Evolutionary conservation across 1,284 basidiomycete species (phyloP).

Genomic region (Fomitopsis pinicola): DNA sequence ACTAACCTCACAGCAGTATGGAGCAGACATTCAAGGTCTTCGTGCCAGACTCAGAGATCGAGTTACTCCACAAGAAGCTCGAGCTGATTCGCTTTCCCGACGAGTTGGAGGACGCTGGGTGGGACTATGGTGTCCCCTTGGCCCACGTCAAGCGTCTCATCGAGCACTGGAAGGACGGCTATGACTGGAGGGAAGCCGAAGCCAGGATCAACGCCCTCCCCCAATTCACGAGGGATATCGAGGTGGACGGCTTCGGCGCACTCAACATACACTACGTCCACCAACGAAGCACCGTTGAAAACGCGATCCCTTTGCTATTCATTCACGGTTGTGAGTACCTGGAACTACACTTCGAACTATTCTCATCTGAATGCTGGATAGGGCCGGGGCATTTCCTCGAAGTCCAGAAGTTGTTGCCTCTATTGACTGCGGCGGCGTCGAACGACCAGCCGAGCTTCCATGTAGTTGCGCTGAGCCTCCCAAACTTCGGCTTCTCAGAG

Average conservation of each 20-base stretch:
- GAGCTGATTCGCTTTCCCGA: constrained; percentile 39
- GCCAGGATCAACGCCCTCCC: constrained; percentile 39
- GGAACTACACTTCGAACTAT: not conserved
- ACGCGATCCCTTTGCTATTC: constrained; percentile 47
- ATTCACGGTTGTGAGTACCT: constrained; percentile 45
- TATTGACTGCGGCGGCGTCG: constrained; percentile 18
- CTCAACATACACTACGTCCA: constrained; percentile 50
- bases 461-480: constrained; percentile 41
- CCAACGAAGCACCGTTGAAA: constrained; percentile 34
- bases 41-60: constrained; percentile 35
- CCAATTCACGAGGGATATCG: constrained; percentile 43
- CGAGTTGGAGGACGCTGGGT: constrained; percentile 40
- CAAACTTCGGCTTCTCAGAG: constrained; percentile 36
- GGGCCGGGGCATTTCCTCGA: constrained; percentile 45
- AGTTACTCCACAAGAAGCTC: constrained; percentile 36
- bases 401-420: constrained; percentile 28
- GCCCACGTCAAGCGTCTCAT: constrained; percentile 39
- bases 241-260: constrained; percentile 37
- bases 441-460: constrained; percentile 36
- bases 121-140: constrained; percentile 45
- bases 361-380: constrained; percentile 10
- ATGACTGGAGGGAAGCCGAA: constrained; percentile 44
- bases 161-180: constrained; percentile 39
- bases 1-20: not conserved
- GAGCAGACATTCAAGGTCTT: constrained; percentile 35